phyloP scores from a whole-genome alignment of 306 rosid species.

The Trichosanthes truncata region DNA sequence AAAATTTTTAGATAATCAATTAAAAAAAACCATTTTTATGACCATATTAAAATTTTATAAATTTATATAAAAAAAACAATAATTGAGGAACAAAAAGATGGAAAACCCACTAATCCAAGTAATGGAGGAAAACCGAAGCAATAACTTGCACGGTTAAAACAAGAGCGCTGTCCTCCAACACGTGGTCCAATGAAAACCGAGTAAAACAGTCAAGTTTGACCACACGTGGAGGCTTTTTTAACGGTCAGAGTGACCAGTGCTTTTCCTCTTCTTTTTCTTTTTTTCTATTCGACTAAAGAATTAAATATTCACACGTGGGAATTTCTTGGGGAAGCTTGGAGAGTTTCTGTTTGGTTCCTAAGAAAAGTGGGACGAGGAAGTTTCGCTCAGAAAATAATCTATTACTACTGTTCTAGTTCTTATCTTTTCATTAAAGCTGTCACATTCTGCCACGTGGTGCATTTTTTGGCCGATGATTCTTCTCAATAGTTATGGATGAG shows the following conservation, averaged over 20 bases:
- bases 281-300: background rate
- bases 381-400: background rate
- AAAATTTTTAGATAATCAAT: too few species aligned
- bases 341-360: background rate
- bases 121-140: background rate
- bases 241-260: background rate
- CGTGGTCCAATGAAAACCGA: background rate
- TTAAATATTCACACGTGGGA: background rate
- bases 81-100: background rate
- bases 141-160: constrained; percentile 9
- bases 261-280: background rate
- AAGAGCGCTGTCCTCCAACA: background rate
- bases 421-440: background rate
- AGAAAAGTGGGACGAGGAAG: background rate
- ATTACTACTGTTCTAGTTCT: background rate
- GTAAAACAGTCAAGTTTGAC: background rate
- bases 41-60: too few species aligned
- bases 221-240: background rate
- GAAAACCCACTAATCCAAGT: background rate
- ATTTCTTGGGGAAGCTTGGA: background rate
- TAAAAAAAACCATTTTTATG: too few species aligned
- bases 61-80: background rate
- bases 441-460: background rate
- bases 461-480: background rate
- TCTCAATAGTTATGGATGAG: background rate